Percentiles rank a stretch among this genome's conserved stretches.
These are phyloP conservation scores for Zelopaecilomyces penicillatus DNA, from an alignment of 2,329 filamentous ascomycete species.

Conservation along the genomic window DNA sequence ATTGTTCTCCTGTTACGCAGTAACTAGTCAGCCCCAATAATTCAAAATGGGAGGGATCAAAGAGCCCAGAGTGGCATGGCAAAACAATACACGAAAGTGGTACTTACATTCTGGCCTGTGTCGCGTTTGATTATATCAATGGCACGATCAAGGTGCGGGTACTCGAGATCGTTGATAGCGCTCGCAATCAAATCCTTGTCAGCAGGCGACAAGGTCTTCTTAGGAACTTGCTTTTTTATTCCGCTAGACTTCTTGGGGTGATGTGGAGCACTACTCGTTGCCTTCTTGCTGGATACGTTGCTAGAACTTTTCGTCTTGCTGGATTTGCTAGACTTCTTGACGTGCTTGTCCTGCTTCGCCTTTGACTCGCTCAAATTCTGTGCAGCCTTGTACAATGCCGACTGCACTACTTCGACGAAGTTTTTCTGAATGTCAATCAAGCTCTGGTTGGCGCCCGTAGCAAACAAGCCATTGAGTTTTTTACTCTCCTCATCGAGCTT, in stretches of 20 bases:
- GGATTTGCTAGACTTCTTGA: conserved; percentile 45
- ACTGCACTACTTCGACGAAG: conserved; percentile 57
- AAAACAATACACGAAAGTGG: conserved; percentile 6
- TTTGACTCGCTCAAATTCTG: conserved; percentile 47
- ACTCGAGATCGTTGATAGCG: conserved; percentile 73
- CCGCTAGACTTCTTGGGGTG: conserved; percentile 28
- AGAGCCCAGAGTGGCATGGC: not conserved
- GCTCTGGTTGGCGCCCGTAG: conserved; percentile 40
- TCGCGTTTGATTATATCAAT: conserved; percentile 88
- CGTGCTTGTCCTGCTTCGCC: conserved; percentile 49
- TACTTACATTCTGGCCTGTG: conserved; percentile 64
- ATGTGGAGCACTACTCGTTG: conserved; percentile 22
- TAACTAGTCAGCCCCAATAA: not conserved
- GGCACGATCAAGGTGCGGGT: conserved; percentile 67
- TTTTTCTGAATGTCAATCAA: conserved; percentile 50
- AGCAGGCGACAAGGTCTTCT: conserved; percentile 55
- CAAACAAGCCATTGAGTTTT: conserved; percentile 46
- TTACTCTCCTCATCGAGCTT: conserved; percentile 48
- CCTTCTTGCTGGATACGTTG: conserved; percentile 34
- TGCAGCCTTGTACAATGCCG: conserved; percentile 67
- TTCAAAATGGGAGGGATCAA: too few species aligned
- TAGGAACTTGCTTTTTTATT: conserved; percentile 36
- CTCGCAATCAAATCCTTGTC: conserved; percentile 91
- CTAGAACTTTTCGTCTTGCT: conserved; percentile 44
- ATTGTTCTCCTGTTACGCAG: conserved; percentile 43